These are phyloP conservation scores for Hygrophoropsis aurantiaca DNA, from an alignment of 768 basidiomycete species.

Conservation along the genomic window DNA sequence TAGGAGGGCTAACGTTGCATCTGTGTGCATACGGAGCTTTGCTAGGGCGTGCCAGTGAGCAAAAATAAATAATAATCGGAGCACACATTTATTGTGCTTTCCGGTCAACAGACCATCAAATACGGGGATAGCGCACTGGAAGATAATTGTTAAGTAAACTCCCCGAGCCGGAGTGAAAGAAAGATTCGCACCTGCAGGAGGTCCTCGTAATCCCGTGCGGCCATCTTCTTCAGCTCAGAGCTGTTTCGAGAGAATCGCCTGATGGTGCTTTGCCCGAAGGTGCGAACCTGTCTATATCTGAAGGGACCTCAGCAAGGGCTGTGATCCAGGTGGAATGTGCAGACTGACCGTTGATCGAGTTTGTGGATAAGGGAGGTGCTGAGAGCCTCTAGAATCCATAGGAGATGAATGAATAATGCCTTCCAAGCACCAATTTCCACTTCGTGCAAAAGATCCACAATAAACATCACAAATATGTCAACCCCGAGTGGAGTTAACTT, in stretches of 20 bases:
- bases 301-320: background rate
- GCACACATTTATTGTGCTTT: conserved; percentile 13
- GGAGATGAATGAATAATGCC: background rate
- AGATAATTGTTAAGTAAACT: background rate
- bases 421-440: background rate
- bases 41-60: too few relatives aligned
- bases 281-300: conserved; percentile 26
- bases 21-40: too few relatives aligned
- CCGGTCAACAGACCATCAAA: conserved; percentile 29
- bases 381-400: conserved; percentile 28
- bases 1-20: conserved; percentile 10
- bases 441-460: background rate
- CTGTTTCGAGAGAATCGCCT: conserved; percentile 27
- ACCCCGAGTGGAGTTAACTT: background rate
- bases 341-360: conserved; percentile 23
- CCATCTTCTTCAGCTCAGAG: conserved; percentile 33
- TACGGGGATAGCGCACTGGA: conserved; percentile 34
- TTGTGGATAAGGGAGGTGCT: conserved; percentile 5
- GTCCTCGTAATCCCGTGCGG: conserved; percentile 38
- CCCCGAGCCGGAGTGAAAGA: background rate
- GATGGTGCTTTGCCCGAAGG: conserved; percentile 31
- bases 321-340: too few relatives aligned
- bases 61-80: conserved; percentile 18
- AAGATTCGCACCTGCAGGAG: conserved; percentile 27
- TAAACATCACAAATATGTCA: background rate